phyloP scores from a whole-genome alignment of 495 filamentous ascomycete genomes.

The Tuber magnatum region DNA sequence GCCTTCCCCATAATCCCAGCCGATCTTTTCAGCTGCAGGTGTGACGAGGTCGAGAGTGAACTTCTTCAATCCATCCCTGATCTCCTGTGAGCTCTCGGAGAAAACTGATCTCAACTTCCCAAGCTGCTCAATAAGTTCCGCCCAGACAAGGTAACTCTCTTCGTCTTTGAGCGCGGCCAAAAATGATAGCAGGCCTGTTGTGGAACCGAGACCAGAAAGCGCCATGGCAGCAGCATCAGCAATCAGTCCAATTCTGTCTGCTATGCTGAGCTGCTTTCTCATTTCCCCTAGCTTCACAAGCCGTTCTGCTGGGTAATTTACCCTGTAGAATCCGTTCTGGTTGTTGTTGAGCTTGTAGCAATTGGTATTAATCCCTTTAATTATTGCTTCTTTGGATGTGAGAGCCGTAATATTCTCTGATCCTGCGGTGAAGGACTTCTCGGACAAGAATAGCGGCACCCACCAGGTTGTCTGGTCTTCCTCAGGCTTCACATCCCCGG shows the following conservation, averaged over 20 bases:
- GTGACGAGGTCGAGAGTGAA: constrained; percentile 66
- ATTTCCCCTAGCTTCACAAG: constrained; percentile 71
- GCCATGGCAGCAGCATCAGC: constrained; percentile 90
- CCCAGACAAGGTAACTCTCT: constrained; percentile 79
- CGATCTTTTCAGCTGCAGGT: constrained; percentile 65
- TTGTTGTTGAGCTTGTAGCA: constrained; percentile 92
- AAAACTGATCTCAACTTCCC: constrained; percentile 60
- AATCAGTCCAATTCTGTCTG: constrained; percentile 86
- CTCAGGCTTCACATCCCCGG: constrained; percentile 72
- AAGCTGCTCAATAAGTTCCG: constrained; percentile 66
- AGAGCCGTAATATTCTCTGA: constrained; percentile 52
- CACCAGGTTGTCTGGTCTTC: constrained; percentile 95
- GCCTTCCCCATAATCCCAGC: constrained; percentile 68
- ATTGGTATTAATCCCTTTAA: constrained; percentile 63
- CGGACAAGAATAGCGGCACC: constrained; percentile 76
- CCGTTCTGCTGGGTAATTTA: constrained; percentile 75
- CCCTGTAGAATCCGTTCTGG: constrained; percentile 84
- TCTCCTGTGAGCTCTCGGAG: constrained; percentile 50
- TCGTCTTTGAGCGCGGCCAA: constrained; percentile 76
- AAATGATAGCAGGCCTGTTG: constrained; percentile 69
- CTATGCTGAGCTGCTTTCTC: constrained; percentile 62
- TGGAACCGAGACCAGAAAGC: constrained; percentile 73
- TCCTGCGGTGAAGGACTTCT: constrained; percentile 50
- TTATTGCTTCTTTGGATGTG: constrained; percentile 64
- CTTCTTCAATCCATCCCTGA: constrained; percentile 57